Base-by-base conservation (phyloP, 2,329 filamentous ascomycete species). In the Sporothrix variecibatus region DNA sequence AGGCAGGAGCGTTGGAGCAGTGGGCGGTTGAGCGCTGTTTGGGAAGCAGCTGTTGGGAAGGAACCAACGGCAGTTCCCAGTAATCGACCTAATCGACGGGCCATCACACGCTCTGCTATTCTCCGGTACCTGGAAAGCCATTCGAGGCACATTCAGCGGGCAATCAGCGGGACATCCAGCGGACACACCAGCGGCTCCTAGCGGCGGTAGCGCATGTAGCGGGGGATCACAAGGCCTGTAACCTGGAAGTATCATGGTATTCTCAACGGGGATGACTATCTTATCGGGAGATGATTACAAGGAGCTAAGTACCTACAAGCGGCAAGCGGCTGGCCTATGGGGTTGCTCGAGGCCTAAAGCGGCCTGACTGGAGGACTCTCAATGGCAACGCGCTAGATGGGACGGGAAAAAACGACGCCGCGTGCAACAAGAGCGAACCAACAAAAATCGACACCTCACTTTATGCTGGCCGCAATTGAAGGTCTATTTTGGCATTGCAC, bases 381-480 rank as follows among this genome's bases (percentile, higher is more conserved):
- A 60, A 34, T 28, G 56, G 26, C 38, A 46, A 67, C 62, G 62
- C 62, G 62, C 38, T 67, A 67, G 62, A 65, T 38, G 62, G 38
- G 38, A 46, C 62, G 62, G 60, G 62, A 65, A 67, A 67, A 67
- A 43, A 67, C 62, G 62, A 46, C 38, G 38, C 62, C 60, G 60
- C 60, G 60, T 65, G 6, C 6, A 43, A 15, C 56, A 65, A 40
- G 20, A 64, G 60, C 60, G n/a, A 46, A 46, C 62, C 20, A 38
- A 4, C 60, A n/a, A 40, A 34, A 40, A 23, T 67, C 38, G 62
- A 67, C 28, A 26, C 23, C 60, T 65, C 34, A 40, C 60, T 40
- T 40, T n/a, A 12, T n/a, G 20, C 23, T 65, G n/a, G n/a, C 23
- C 28, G 2, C 34, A 43, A 23, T 65, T 65, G 60, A 43, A 65